These are phyloP conservation scores for Angomonas deanei DNA, from an alignment of 208 protist species.

Conservation along the genomic window DNA sequence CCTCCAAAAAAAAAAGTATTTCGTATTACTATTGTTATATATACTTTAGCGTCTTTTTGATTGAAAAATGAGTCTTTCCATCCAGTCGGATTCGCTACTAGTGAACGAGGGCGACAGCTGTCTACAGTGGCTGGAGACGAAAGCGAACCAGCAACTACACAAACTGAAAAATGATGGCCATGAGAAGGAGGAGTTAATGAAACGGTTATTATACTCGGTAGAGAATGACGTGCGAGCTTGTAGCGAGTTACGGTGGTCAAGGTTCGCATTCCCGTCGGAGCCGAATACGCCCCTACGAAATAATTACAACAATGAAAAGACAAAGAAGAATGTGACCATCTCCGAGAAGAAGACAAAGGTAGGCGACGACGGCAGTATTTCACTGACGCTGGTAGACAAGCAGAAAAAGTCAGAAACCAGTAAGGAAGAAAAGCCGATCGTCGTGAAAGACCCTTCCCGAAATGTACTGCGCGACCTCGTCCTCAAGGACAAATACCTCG, in stretches of 20 bases:
- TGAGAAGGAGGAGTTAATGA: not conserved
- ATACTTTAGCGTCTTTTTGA: too few relatives aligned
- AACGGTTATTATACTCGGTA: not conserved
- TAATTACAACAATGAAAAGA: constrained; percentile 22
- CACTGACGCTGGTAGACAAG: not conserved
- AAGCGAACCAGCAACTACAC: not conserved
- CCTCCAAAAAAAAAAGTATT: too few relatives aligned
- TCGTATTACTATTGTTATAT: too few relatives aligned
- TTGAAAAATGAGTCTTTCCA: too few relatives aligned
- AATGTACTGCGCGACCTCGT: not conserved
- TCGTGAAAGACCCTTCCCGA: not conserved
- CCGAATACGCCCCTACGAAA: constrained; percentile 17
- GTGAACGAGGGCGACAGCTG: constrained; percentile 34
- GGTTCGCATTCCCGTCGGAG: constrained; percentile 41
- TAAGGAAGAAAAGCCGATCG: not conserved
- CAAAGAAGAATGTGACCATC: not conserved
- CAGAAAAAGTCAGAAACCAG: not conserved
- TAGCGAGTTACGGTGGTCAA: constrained; percentile 30
- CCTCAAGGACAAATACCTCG: not conserved
- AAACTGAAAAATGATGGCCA: not conserved
- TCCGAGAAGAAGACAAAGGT: not conserved
- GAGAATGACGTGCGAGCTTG: constrained; percentile 49
- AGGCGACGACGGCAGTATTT: not conserved
- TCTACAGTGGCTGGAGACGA: constrained; percentile 33
- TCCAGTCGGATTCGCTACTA: not conserved